Base-by-base conservation (phyloP, 208 protist species). In the Trichomonas vaginalis region DNA sequence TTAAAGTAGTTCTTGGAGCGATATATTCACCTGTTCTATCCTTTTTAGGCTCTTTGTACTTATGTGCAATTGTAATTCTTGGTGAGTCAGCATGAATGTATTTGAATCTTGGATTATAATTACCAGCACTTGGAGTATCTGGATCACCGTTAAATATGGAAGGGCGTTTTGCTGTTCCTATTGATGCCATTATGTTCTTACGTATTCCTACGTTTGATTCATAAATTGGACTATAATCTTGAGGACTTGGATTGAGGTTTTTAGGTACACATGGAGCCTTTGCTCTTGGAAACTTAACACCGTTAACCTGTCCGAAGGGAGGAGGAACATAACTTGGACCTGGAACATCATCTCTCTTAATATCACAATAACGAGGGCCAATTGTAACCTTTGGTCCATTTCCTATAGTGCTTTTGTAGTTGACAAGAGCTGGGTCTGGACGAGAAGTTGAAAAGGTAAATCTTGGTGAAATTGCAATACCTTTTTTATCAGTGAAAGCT, bases 321-420 rank as follows among this genome's bases (percentile, higher is more conserved):
- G 82, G 82, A n/a, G 82, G 82, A 47, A 88, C 82, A 47, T 88
- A 88, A 88, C 12, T 88, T n/a, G 82, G 82, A 21, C 82, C 82
- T 46, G 82, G 82, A 15, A 40, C 17, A 23, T 47, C 35, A n/a
- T 47, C 35, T 10, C 14, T 10, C 8, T 48, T 47, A 32, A n/a
- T 15, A 32, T 32, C 17, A 15, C 37, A n/a, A 42, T 47, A 47
- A 17, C 40, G 37, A 21, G 40, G 17, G 0, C 17, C 14, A 17
- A 88, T 88, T 27, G 35, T 88, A n/a, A 88, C 37, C 47, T 42
- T 88, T 32, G 82, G 82, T 17, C 35, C 82, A n/a, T 88, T 45
- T 47, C 82, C 82, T 4, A 88, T 47, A 46, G 82, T 88, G 35
- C 35, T 83, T 10, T 8, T 37, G 6, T 42, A 17, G 12, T 37